Base-by-base conservation (phyloP, 1,139 yeast species). In the Wickerhamiella pararugosa region DNA sequence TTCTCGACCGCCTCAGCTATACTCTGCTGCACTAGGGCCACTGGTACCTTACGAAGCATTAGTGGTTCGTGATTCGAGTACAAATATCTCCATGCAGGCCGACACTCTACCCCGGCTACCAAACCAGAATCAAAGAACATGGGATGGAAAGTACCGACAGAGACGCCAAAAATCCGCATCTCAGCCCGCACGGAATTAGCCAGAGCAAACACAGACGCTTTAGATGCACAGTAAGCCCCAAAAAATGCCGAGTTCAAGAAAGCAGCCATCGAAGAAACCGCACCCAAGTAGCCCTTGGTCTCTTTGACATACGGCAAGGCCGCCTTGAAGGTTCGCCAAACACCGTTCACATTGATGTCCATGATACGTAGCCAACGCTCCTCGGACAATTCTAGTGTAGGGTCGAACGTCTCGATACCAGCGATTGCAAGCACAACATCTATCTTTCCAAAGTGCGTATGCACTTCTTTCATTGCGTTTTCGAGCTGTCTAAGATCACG, bases 351-450 rank as follows among this genome's bases (percentile, higher is more conserved):
- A 43, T 58, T 57, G 43, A 55, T 49, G 25, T 49, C 49, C 35
- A 50, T 53, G 29, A 53, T 47, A 9, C 38, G 42, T 40, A 52
- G 60, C 41, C 51, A 56, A 25, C 51, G 53, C 4, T 50, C 54
- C 8, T 47, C 45, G 7, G 53, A 48, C 6, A 41, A 49, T 33
- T 49, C 42, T 7, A 53, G 39, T 8, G 36, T 34, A 8, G 53
- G 52, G 30, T 47, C 46, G 35, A 46, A 46, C 9, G 44, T 47
- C 32, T 57, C 52, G 47, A 56, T 51, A 5, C 62, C 62, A 8
- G 60, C 62, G 36, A 58, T 58, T 46, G 57, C 55, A 33, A 59
- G 46, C 10, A 58, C 54, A n/a, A 56, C 47, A 39, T 58, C 59
- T 21, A 58, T 45, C 6, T 47, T 42, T 10, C 61, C 61, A 32